These are phyloP conservation scores for Butyriboletus appendiculatus DNA, from an alignment of 1,284 basidiomycete species.

Conservation along the genomic window DNA sequence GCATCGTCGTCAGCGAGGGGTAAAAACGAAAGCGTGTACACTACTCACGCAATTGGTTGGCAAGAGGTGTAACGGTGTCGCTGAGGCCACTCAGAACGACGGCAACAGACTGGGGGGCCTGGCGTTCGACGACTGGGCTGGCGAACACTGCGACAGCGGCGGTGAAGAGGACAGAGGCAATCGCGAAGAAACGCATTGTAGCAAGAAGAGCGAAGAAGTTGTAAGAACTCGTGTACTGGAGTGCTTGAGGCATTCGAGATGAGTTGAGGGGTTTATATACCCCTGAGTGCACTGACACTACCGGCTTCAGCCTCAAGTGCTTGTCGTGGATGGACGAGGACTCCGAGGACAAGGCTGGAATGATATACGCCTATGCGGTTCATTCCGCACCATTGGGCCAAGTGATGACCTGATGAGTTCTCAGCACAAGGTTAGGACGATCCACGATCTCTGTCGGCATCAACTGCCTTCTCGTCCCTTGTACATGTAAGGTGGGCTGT, in stretches of 20 bases:
- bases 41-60: slow-evolving; percentile 15
- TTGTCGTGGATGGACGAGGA: not conserved
- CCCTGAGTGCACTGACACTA: not conserved
- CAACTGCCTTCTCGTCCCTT: not conserved
- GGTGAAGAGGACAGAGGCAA: slow-evolving; percentile 10
- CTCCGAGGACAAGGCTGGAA: not conserved
- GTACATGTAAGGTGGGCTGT: not conserved
- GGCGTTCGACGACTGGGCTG: slow-evolving; percentile 12
- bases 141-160: slow-evolving; percentile 9
- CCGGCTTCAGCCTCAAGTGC: not conserved
- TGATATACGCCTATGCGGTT: not conserved
- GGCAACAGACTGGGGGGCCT: slow-evolving; percentile 4
- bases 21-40: not conserved
- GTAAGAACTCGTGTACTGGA: slow-evolving; percentile 11
- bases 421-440: not conserved
- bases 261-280: slow-evolving; percentile 13
- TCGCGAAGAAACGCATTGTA: slow-evolving; percentile 16
- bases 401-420: not conserved
- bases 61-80: slow-evolving; percentile 4
- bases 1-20: not conserved
- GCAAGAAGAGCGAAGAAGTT: not conserved
- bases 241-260: slow-evolving; percentile 5
- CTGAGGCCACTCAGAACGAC: slow-evolving; percentile 8
- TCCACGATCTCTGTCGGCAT: not conserved
- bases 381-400: not conserved